A percentile compares a stretch with the other conserved stretches of the same genome.
Evolutionary conservation across 495 filamentous ascomycete genomes (phyloP).

Genomic region (Cryomyces antarcticus): DNA sequence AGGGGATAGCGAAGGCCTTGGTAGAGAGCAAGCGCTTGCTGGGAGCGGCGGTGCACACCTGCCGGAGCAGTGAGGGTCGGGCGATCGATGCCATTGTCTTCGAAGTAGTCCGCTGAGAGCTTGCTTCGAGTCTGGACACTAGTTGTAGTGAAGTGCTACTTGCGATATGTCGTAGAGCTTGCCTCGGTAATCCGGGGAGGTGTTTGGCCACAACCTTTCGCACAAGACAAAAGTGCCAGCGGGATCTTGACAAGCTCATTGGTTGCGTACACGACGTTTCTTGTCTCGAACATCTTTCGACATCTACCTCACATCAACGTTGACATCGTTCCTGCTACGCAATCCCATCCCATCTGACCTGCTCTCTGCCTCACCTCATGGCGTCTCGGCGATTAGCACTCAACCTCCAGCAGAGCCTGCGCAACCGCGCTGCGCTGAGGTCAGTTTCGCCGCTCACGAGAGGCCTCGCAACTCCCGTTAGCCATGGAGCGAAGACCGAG

Average conservation of each 20-base stretch:
- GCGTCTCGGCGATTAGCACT: conserved; percentile 84
- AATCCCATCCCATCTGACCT: not conserved
- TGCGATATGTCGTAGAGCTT: too few species aligned
- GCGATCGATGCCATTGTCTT: conserved; percentile 20
- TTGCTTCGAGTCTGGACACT: too few species aligned
- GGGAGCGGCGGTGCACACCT: conserved; percentile 10
- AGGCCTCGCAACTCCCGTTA: conserved; percentile 70
- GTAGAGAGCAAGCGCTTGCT: conserved; percentile 12
- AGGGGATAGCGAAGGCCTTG: conserved; percentile 7
- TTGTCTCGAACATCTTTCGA: too few species aligned
- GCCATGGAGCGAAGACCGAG: conserved; percentile 59
- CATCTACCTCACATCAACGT: too few species aligned
- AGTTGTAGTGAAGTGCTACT: too few species aligned
- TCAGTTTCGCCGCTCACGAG: conserved; percentile 51
- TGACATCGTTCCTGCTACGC: too few species aligned
- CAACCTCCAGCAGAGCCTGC: conserved; percentile 70
- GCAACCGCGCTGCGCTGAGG: conserved; percentile 56
- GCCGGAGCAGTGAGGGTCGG: conserved; percentile 17
- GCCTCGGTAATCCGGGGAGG: too few species aligned
- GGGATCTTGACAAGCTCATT: not conserved
- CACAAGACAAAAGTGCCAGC: too few species aligned
- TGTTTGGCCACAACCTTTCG: too few species aligned
- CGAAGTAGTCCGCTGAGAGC: too few species aligned
- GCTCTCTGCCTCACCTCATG: conserved; percentile 35
- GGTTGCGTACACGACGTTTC: too few species aligned